These are phyloP conservation scores for Mycena galericulata DNA, from an alignment of 768 basidiomycete genomes.

Conservation along the genomic window DNA sequence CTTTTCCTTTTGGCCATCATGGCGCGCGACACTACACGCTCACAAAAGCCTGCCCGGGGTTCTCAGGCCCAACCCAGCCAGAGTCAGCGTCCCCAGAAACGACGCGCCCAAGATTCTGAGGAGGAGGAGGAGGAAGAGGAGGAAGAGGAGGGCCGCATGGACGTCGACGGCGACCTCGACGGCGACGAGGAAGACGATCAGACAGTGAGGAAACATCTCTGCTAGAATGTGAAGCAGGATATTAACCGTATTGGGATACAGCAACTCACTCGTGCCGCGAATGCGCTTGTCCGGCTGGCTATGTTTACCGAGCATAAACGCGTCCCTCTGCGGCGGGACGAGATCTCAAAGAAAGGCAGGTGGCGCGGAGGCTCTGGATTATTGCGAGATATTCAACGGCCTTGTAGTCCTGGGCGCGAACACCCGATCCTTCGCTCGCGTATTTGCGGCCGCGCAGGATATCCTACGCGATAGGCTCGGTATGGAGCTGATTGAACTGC, in stretches of 20 bases:
- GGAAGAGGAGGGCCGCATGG: constrained; percentile 49
- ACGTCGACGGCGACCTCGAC: constrained; percentile 52
- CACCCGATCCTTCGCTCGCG: constrained; percentile 70
- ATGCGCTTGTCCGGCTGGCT: constrained; percentile 82
- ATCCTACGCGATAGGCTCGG: constrained; percentile 77
- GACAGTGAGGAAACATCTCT: constrained; percentile 31
- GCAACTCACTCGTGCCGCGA: constrained; percentile 75
- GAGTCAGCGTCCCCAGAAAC: constrained; percentile 49
- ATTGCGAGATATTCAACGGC: neutral
- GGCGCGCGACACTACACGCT: constrained; percentile 52
- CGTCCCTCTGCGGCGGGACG: constrained; percentile 77
- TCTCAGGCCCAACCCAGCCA: constrained; percentile 53
- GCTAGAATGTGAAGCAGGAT: neutral
- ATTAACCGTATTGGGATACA: constrained; percentile 45
- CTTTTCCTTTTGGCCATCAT: constrained; percentile 24
- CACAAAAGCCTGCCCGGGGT: constrained; percentile 51
- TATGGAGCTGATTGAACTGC: constrained; percentile 87
- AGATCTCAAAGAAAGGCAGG: constrained; percentile 86
- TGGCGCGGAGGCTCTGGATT: neutral
- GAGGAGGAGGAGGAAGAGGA: constrained; percentile 51
- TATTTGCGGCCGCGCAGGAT: constrained; percentile 73
- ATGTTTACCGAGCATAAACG: constrained; percentile 85
- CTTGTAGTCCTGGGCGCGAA: constrained; percentile 50
- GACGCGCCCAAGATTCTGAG: constrained; percentile 38
- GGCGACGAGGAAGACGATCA: constrained; percentile 45